phyloP scores from a whole-genome alignment of 257 asterid species.

The Solanum pinnatisectum region DNA sequence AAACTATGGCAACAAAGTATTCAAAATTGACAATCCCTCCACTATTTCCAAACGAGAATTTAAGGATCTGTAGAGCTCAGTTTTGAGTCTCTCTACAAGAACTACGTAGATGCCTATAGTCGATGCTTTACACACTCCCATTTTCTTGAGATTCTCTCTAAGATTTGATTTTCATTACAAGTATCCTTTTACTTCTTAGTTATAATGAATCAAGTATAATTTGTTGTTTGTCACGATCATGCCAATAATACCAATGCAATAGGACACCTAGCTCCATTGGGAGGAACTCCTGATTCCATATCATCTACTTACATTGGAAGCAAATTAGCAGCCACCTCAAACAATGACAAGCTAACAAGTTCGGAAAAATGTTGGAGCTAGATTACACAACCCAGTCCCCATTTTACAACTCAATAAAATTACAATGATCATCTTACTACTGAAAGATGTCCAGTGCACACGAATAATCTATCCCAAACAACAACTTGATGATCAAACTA shows the following conservation, averaged over 20 bases:
- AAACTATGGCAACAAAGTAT: neutral
- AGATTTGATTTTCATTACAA: neutral
- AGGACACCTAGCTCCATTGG: neutral
- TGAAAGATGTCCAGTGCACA: neutral
- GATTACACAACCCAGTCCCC: neutral
- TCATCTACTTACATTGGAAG: neutral
- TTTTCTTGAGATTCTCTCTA: neutral
- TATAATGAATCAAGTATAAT: neutral
- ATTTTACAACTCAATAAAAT: neutral
- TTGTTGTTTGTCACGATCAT: neutral
- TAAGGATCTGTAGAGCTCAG: neutral
- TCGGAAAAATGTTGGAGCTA: neutral
- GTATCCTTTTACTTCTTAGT: neutral
- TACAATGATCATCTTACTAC: neutral
- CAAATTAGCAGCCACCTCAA: neutral
- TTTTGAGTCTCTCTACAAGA: neutral
- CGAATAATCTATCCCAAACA: neutral
- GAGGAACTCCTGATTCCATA: neutral
- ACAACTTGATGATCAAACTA: neutral
- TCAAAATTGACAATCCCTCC: neutral
- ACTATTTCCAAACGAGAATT: neutral
- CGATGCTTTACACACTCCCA: neutral
- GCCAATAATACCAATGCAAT: neutral
- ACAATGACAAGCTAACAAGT: neutral
- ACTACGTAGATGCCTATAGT: neutral